Evolutionary conservation across 352 stramenopile species (phyloP).

Genomic region (Pythium aphanidermatum): DNA sequence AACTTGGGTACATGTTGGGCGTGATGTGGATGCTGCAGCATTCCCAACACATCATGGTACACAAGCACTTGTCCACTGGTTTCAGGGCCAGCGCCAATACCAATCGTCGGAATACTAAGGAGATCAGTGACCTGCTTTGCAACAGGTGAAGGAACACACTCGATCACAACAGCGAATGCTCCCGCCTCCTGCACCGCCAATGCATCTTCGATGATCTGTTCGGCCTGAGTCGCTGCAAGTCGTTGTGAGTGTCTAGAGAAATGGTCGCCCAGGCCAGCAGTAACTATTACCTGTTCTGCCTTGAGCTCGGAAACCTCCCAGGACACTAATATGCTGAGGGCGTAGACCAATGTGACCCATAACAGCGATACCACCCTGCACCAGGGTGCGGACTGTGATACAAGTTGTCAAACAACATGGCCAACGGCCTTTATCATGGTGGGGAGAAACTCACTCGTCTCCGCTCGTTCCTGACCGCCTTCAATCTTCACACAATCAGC

Average conservation of each 20-base stretch:
- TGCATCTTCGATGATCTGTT: slow-evolving; percentile 95
- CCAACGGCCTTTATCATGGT: not conserved
- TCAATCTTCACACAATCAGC: slow-evolving; percentile 99
- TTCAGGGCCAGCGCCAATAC: slow-evolving; percentile 93
- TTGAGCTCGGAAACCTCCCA: slow-evolving; percentile 96
- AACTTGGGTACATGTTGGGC: slow-evolving; percentile 95
- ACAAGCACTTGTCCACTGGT: slow-evolving; percentile 97
- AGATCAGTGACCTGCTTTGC: slow-evolving; percentile 92
- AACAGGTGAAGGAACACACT: slow-evolving; percentile 86
- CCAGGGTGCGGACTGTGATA: slow-evolving; percentile 53
- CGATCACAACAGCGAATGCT: slow-evolving; percentile 91
- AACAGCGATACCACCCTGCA: slow-evolving; percentile 91
- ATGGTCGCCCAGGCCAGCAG: too few species aligned
- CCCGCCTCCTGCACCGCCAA: slow-evolving; percentile 93
- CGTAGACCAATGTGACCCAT: slow-evolving; percentile 98
- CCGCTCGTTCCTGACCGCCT: slow-evolving; percentile 79
- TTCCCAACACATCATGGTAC: slow-evolving; percentile 98
- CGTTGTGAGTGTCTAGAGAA: too few species aligned
- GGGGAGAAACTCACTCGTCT: slow-evolving; percentile 67
- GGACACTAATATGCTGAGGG: slow-evolving; percentile 93
- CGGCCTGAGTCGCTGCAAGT: slow-evolving; percentile 57
- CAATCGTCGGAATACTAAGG: slow-evolving; percentile 97
- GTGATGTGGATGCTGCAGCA: slow-evolving; percentile 98
- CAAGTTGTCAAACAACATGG: not conserved
- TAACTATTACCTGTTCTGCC: slow-evolving; percentile 94